phyloP scores from a whole-genome alignment of 140 eudicot genomes.

The Flaveria floridana region DNA sequence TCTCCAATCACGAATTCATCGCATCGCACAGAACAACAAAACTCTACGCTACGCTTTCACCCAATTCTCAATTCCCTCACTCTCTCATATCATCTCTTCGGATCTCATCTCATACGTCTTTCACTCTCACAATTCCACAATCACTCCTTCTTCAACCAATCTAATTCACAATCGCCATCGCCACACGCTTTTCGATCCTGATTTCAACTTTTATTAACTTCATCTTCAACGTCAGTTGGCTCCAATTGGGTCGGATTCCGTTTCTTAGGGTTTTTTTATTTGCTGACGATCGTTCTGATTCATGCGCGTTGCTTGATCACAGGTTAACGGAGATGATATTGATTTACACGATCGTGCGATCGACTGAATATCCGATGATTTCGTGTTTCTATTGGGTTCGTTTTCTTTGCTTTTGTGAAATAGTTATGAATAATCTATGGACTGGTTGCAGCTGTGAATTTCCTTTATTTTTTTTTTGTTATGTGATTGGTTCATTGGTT shows the following conservation, averaged over 20 bases:
- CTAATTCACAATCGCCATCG: conserved; percentile 23
- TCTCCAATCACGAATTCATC: conserved; percentile 33
- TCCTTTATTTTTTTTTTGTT: background rate
- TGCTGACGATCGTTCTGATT: conserved; percentile 21
- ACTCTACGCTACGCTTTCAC: conserved; percentile 24
- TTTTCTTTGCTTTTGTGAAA: background rate
- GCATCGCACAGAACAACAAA: conserved; percentile 18
- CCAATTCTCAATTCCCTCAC: background rate
- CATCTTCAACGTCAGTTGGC: conserved; percentile 13
- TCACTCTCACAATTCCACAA: conserved; percentile 24
- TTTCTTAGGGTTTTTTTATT: conserved; percentile 33
- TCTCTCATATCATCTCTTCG: conserved; percentile 23
- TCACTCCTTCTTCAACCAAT: conserved; percentile 22
- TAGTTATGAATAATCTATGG: background rate
- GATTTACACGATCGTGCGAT: conserved; percentile 29
- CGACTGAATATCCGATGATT: conserved; percentile 19
- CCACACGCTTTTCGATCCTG: conserved; percentile 6
- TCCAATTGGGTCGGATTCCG: conserved; percentile 11
- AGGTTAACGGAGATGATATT: conserved; percentile 21
- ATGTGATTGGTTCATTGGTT: conserved; percentile 13
- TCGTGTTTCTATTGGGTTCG: conserved; percentile 24
- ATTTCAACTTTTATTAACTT: conserved; percentile 25
- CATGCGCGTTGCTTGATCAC: conserved; percentile 23
- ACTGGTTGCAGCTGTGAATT: background rate
- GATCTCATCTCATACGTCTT: conserved; percentile 11